phyloP scores from a whole-genome alignment of 1,284 basidiomycete genomes.

The Apiotrichum gamsii region DNA sequence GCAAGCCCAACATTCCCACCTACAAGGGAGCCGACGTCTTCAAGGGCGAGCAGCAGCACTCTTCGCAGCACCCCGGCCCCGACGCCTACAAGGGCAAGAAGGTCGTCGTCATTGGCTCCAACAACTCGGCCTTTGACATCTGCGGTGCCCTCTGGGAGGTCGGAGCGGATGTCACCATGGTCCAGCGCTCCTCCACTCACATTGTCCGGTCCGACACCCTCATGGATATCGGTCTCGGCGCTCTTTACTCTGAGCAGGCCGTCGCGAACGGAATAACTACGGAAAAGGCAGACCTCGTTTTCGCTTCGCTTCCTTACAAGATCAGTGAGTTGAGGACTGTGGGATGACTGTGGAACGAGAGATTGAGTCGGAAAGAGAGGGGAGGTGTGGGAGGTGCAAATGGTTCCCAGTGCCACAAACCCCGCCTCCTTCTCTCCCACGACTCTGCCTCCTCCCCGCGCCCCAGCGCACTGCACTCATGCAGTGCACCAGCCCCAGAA shows the following conservation, averaged over 20 bases:
- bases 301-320: slow-evolving; percentile 50
- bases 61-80: slow-evolving; percentile 50
- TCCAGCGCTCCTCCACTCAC: slow-evolving; percentile 50
- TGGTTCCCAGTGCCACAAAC: no score
- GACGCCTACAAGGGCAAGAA: slow-evolving; percentile 49
- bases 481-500: no score
- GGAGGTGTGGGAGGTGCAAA: no score
- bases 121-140: slow-evolving; percentile 21
- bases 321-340: no score
- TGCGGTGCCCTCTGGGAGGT: slow-evolving; percentile 36
- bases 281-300: slow-evolving; percentile 49
- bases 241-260: slow-evolving; percentile 55
- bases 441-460: no score
- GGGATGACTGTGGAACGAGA: no score
- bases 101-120: slow-evolving; percentile 17
- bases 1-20: slow-evolving; percentile 15
- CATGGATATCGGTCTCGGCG: slow-evolving; percentile 47
- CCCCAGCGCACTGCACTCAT: no score
- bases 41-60: slow-evolving; percentile 54
- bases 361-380: no score
- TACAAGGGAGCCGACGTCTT: slow-evolving; percentile 48
- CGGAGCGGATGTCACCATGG: slow-evolving; percentile 45
- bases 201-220: slow-evolving; percentile 48
- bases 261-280: slow-evolving; percentile 53
- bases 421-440: no score